Percentiles rank a stretch among this genome's conserved stretches.
phyloP scores from a whole-genome alignment of 805 yeast species.

The Blastobotrys muscicola region DNA sequence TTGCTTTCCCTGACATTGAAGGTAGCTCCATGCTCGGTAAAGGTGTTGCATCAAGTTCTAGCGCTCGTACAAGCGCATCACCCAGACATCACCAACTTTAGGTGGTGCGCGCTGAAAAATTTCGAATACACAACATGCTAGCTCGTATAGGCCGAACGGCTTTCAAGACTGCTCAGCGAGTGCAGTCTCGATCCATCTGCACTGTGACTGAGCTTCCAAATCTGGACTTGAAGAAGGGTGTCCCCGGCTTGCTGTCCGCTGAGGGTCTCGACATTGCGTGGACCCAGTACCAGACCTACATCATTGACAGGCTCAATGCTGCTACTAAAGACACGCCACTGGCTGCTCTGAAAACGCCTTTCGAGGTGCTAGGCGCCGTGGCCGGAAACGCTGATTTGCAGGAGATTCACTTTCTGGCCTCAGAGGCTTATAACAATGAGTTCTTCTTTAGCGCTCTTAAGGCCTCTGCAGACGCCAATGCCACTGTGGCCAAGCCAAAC shows the following conservation, averaged over 20 bases:
- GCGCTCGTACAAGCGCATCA: too few relatives aligned
- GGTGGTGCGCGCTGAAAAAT: too few relatives aligned
- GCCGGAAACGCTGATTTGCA: slow-evolving; percentile 10
- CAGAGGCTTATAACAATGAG: slow-evolving; percentile 88
- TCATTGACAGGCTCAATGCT: slow-evolving; percentile 23
- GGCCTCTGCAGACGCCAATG: slow-evolving; percentile 20
- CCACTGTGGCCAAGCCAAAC: slow-evolving; percentile 15
- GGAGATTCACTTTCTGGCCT: slow-evolving; percentile 42
- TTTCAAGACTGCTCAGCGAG: neutral
- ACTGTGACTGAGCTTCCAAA: slow-evolving; percentile 15
- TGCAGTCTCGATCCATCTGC: neutral
- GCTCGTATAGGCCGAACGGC: neutral
- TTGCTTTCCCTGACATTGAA: too few relatives aligned
- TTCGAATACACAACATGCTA: too few relatives aligned
- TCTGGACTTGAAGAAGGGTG: slow-evolving; percentile 9
- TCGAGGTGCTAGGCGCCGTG: slow-evolving; percentile 13
- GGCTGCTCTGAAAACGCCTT: slow-evolving; percentile 12
- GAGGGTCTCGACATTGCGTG: slow-evolving; percentile 68
- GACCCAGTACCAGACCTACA: slow-evolving; percentile 65
- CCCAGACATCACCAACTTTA: too few relatives aligned
- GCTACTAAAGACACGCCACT: slow-evolving; percentile 11
- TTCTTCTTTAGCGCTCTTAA: slow-evolving; percentile 43
- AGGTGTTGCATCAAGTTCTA: too few relatives aligned
- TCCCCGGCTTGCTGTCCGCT: slow-evolving; percentile 53
- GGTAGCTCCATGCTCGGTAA: too few relatives aligned